Base-by-base conservation (phyloP, 148 eudicot species). In the Vaccinium myrtillus region DNA sequence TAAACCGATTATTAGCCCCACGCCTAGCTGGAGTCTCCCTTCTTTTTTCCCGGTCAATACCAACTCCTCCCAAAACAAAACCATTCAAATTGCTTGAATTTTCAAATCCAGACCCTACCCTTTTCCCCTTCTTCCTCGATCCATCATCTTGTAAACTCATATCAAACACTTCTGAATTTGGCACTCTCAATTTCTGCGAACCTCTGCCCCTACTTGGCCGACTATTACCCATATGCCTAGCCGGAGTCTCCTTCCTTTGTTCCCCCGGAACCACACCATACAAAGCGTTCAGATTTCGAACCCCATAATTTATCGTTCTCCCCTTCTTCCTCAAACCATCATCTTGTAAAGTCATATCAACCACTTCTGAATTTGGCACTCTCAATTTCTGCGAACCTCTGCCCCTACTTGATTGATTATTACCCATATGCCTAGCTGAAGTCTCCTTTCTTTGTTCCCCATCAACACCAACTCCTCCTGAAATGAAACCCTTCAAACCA, bases 101-200 rank as follows among this genome's bases (percentile, higher is more conserved):
- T 21, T 46, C 50, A 8, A 39, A 8, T 36, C 61, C 63, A 82
- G 43, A 11, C 77, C 73, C 85, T 14, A 83, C 75, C 78, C 75
- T 81, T 75, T 59, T 78, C 58, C 85, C 82, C 43, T 73, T 85
- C 88, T 84, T 87, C 85, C 75, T 75, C 10, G 1, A 30, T 13
- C 36, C 74, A 69, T 25, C 74, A 30, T 12, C 8, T 69, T 69
- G 39, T 69, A 27, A 13, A 69, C 43, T 69, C 43, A 1, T 69
- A 27, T 69, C 74, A 86, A 83, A 90, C 63, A 89, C 90, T 84
- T 88, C 84, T 0, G 87, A 75, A 50, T 84, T 56, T 19, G 55
- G 75, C 80, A 46, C 75, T 51, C 86, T 81, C 16, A 65, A 18
- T 80, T 78, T 87, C 83, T 77, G 69, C n/a, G 32, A 19, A 50